Conservation (phyloP, 257 asterid species). For the Ophiorrhiza pumila region DNA sequence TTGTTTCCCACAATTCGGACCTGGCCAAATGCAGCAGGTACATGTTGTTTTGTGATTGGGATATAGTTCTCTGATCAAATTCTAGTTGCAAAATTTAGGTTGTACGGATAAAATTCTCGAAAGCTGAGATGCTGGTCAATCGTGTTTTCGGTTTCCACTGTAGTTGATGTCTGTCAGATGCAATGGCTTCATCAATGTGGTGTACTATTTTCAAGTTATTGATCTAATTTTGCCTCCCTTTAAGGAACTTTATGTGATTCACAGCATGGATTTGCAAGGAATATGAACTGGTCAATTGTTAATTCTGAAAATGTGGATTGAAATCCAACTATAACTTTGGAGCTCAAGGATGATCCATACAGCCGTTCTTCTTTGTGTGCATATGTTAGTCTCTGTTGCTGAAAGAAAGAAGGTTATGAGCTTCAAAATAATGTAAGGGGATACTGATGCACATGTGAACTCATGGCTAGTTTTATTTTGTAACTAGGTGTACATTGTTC, state of each 20-base stretch:
- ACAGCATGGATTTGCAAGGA: constrained; percentile 99
- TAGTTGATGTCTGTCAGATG: not conserved
- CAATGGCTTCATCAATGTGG: constrained; percentile 1
- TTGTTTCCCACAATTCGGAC: constrained; percentile 99
- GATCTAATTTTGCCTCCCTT: constrained; percentile 19
- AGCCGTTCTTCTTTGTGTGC: constrained; percentile 47
- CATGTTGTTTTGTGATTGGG: not conserved
- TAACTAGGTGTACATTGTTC: not conserved
- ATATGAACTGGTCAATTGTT: constrained; percentile 67
- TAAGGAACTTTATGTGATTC: constrained; percentile 24
- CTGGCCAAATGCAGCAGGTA: constrained; percentile 96
- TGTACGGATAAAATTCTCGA: not conserved
- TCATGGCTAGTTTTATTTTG: not conserved
- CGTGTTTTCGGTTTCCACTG: not conserved
- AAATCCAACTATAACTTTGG: constrained; percentile 68
- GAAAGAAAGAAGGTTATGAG: not conserved
- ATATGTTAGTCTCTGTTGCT: not conserved
- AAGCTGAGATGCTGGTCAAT: not conserved
- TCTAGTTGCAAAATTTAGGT: not conserved
- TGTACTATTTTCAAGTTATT: constrained; percentile 17
- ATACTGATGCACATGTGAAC: not conserved
- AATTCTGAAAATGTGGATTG: constrained; percentile 69
- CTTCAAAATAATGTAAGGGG: not conserved
- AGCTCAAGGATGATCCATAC: constrained; percentile 85
- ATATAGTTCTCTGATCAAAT: not conserved